A percentile compares a stretch with the other conserved stretches of the same genome.
Evolutionary conservation across 2,329 filamentous ascomycete species (phyloP).

Genomic region (Emmonsiellopsis sp.): DNA sequence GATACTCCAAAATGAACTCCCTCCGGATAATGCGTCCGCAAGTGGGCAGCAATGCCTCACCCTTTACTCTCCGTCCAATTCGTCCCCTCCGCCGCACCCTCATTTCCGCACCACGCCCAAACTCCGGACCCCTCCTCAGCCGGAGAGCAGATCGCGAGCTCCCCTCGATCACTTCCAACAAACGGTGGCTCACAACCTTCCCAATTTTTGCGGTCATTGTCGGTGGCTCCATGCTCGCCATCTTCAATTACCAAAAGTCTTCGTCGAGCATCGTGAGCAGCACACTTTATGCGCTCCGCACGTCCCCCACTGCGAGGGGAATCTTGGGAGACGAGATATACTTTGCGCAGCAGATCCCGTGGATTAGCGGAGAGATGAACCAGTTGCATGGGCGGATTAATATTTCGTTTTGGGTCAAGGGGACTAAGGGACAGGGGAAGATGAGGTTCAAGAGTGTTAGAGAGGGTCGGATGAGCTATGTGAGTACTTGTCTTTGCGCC

Average conservation of each 20-base stretch:
- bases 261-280: conserved; percentile 79
- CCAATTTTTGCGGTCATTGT: conserved; percentile 73
- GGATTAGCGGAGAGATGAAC: conserved; percentile 82
- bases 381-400: conserved; percentile 87
- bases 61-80: conserved; percentile 6
- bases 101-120: conserved; percentile 42
- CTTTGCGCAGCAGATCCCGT: conserved; percentile 68
- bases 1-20: neutral
- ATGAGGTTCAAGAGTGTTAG: conserved; percentile 76
- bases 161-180: conserved; percentile 36
- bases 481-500: conserved; percentile 32
- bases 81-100: conserved; percentile 31
- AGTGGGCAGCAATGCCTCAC: conserved; percentile 9
- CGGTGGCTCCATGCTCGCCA: conserved; percentile 63
- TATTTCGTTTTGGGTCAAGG: conserved; percentile 78
- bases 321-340: conserved; percentile 81
- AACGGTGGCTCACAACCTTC: conserved; percentile 62
- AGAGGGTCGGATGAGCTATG: conserved; percentile 52
- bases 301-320: conserved; percentile 63
- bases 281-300: conserved; percentile 85
- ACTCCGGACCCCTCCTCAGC: conserved; percentile 43
- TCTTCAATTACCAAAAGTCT: conserved; percentile 99
- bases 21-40: conserved; percentile 13
- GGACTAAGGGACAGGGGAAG: conserved; percentile 58
- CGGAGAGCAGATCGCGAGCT: conserved; percentile 46